phyloP scores from a whole-genome alignment of 495 filamentous ascomycete species.

The Geoglossum glabrum region DNA sequence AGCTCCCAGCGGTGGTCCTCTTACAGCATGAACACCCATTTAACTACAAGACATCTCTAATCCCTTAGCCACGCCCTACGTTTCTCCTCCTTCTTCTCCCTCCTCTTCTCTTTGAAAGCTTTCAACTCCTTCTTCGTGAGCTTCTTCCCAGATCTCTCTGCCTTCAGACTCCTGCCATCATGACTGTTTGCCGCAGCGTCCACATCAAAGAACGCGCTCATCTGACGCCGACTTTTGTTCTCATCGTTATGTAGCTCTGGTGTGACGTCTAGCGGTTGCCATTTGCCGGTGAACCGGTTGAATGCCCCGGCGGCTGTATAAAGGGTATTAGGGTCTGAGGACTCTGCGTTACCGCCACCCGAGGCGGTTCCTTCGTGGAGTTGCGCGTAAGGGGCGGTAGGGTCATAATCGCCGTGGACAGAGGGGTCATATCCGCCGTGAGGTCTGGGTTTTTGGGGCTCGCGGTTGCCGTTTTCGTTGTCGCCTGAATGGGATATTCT shows the following conservation, averaged over 20 bases:
- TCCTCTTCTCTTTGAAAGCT: slow-evolving; percentile 48
- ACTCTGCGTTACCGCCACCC: slow-evolving; percentile 10
- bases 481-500: slow-evolving; percentile 8
- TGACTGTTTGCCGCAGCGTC: slow-evolving; percentile 89
- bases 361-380: slow-evolving; percentile 19
- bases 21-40: too few species aligned
- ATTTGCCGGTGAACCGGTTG: slow-evolving; percentile 84
- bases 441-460: slow-evolving; percentile 7
- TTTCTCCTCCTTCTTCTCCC: slow-evolving; percentile 81
- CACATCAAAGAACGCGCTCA: slow-evolving; percentile 95
- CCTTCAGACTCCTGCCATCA: slow-evolving; percentile 78
- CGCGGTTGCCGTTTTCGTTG: slow-evolving; percentile 8
- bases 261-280: slow-evolving; percentile 40
- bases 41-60: slow-evolving; percentile 21
- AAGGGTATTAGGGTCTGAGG: slow-evolving; percentile 14
- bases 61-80: slow-evolving; percentile 77
- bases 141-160: slow-evolving; percentile 76
- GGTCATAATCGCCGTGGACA: slow-evolving; percentile 91
- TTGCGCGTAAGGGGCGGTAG: slow-evolving; percentile 76
- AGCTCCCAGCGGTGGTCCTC: too few species aligned
- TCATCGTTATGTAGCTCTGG: slow-evolving; percentile 74
- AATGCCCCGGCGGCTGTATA: slow-evolving; percentile 58
- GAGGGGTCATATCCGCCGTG: slow-evolving; percentile 79
- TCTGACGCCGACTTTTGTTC: slow-evolving; percentile 70
- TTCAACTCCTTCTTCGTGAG: slow-evolving; percentile 64